Conservation (phyloP, 306 rosid genomes). For the Cicer judaicum region DNA sequence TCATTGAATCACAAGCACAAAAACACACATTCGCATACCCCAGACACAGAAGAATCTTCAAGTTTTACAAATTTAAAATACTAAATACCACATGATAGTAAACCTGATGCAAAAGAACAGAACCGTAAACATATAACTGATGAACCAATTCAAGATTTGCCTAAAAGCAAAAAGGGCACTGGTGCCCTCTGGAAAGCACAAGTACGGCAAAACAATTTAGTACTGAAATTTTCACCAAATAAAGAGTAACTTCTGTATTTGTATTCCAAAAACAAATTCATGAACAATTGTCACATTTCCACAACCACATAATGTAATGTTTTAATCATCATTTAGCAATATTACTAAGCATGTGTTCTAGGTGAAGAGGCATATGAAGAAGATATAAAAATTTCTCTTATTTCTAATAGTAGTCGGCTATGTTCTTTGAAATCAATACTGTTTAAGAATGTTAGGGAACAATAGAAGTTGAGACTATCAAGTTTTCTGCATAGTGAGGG, state of each 20-base stretch:
- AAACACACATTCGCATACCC: not conserved
- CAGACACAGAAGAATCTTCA: not conserved
- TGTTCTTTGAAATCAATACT: constrained; percentile 18
- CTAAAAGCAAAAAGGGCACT: constrained; percentile 13
- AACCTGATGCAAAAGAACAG: constrained; percentile 5
- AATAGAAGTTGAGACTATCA: constrained; percentile 23
- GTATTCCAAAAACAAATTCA: not conserved
- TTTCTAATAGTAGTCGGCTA: constrained; percentile 6
- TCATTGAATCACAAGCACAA: not conserved
- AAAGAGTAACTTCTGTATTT: constrained; percentile 24
- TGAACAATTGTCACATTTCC: constrained; percentile 24
- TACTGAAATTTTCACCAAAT: constrained; percentile 17
- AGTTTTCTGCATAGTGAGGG: constrained; percentile 22
- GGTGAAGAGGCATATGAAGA: constrained; percentile 15
- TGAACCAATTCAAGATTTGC: constrained; percentile 7
- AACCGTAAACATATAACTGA: not conserved
- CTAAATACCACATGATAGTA: not conserved
- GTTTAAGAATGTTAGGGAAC: constrained; percentile 24
- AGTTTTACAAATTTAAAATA: constrained; percentile 1
- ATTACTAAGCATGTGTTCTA: constrained; percentile 10
- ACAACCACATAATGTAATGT: not conserved
- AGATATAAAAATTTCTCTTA: not conserved
- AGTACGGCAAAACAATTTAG: constrained; percentile 10
- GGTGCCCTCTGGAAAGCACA: not conserved
- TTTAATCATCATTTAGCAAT: not conserved